Base-by-base conservation (phyloP, 192 early-diverging fungal genomes). In the Podila verticillata region DNA sequence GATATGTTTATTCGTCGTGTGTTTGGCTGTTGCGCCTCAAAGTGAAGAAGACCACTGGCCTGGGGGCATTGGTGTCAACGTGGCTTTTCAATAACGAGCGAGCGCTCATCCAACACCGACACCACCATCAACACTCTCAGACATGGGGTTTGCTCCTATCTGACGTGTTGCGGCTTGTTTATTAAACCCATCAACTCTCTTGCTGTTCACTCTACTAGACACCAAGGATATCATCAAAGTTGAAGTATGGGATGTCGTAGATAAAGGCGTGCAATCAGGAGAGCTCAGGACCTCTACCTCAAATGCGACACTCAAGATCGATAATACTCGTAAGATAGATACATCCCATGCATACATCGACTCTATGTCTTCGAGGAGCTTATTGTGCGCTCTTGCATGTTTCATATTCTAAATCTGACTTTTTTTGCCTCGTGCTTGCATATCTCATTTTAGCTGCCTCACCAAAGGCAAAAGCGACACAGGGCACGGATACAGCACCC, bases 171-270 rank as follows among this genome's bases (percentile, higher is more conserved):
- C 32, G 32, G 15, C 15, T 39, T 39, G 12, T 8, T 39, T 44
- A 44, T 44, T 44, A 44, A 49, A 24, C 20, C 29, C n/a, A 26
- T 26, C 47, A 24, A 17, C 66, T 1, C 28, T 54, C 24, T 26
- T 26, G 8, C 36, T 61, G 4, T 48, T 31, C 26, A 12, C 2
- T 22, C 19, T 35, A 10, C 2, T 57, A 88, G 87, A 84, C 29
- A 83, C 84, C 26, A 85, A 77, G 74, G 88, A 90, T 68, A 84
- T 90, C 24, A 88, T 90, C 65, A 90, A 90, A 66, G 84, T 90
- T 28, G 88, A 90, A 47, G 66, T 90, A 26, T 90, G 88, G 88
- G 88, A 90, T 79, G 85, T 90, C 1, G 88, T 90, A 5, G 88
- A 90, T 64, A 87, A 86, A 31, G 87, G 82, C 9, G 58, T 83